Evolutionary conservation across 2,329 filamentous ascomycete genomes (phyloP).

Genomic region (Neofusicoccum sp.): DNA sequence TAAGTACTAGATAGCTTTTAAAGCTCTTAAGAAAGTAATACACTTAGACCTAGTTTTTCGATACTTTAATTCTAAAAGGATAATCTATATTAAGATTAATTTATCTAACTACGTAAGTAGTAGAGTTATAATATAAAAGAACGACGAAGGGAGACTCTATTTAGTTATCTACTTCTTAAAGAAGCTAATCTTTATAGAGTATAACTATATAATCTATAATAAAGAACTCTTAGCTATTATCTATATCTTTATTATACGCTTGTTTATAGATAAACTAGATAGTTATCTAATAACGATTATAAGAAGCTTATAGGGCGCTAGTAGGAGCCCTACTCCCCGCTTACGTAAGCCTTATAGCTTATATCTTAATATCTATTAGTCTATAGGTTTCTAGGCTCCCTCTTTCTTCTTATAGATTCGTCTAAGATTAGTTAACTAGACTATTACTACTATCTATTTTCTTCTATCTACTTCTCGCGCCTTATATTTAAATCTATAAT

Average conservation of each 20-base stretch:
- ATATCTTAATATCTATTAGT: too few species aligned
- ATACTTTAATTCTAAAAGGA: background rate
- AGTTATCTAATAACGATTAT: too few species aligned
- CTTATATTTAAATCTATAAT: too few species aligned
- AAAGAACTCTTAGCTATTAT: constrained; percentile 33
- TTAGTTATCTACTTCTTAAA: constrained; percentile 25
- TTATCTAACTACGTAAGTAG: background rate
- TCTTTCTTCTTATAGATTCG: too few species aligned
- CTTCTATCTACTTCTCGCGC: too few species aligned
- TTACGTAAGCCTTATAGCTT: too few species aligned
- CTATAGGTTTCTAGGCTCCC: too few species aligned
- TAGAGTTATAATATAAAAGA: background rate
- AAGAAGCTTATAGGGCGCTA: too few species aligned
- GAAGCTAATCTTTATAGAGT: constrained; percentile 23
- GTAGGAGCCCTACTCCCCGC: too few species aligned
- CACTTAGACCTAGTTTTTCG: background rate
- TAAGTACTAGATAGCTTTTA: background rate
- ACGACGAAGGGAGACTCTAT: background rate
- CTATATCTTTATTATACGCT: background rate
- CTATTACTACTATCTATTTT: too few species aligned
- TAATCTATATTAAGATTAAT: background rate
- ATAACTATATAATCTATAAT: constrained; percentile 31
- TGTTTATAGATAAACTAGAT: too few species aligned
- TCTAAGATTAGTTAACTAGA: too few species aligned
- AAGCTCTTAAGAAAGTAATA: background rate